phyloP scores from a whole-genome alignment of 345 rosid genomes.

The Salix udensis region DNA sequence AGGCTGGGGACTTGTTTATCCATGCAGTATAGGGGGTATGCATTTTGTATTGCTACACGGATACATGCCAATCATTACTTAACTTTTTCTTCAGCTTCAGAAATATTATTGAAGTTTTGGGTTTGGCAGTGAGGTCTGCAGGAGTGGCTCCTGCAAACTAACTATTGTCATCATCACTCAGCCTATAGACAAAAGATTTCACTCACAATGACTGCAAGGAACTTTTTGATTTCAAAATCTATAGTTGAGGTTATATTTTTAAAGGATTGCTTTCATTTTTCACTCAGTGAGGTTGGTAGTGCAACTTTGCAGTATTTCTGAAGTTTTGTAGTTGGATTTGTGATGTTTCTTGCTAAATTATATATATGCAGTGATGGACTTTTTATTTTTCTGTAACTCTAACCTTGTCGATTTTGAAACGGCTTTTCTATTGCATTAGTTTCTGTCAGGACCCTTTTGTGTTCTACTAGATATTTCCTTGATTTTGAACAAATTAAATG shows the following conservation, averaged over 20 bases:
- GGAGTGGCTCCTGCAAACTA: background rate
- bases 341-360: background rate
- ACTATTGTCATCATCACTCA: background rate
- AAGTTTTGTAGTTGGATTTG: background rate
- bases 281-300: background rate
- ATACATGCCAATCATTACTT: background rate
- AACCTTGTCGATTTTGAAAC: background rate
- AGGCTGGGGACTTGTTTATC: background rate
- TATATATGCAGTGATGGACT: background rate
- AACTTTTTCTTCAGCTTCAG: background rate
- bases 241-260: background rate
- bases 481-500: background rate
- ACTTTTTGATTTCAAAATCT: background rate
- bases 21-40: background rate
- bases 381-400: background rate
- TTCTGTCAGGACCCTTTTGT: background rate
- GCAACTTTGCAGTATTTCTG: background rate
- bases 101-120: background rate
- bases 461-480: background rate
- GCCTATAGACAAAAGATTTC: background rate
- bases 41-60: background rate
- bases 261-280: background rate
- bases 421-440: background rate
- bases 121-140: background rate
- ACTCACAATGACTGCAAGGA: background rate